A percentile compares a stretch with the other conserved stretches of the same genome.
Conservation (phyloP, 2,329 filamentous ascomycete genomes). For the Neophaeococcomyces aloes region DNA sequence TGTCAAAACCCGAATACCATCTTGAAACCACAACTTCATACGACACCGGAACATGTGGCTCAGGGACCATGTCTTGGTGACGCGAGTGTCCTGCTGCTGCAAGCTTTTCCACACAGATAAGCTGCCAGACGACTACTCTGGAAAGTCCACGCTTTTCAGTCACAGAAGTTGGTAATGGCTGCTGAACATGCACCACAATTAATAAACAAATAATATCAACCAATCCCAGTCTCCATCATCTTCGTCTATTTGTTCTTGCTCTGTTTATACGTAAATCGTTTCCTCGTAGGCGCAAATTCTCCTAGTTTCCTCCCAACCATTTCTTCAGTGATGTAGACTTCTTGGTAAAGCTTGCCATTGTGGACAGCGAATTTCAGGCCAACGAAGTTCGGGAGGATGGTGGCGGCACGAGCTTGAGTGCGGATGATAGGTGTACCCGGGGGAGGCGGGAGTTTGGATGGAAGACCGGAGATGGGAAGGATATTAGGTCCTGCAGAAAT, state of each 20-base stretch:
- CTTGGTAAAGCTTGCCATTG: conserved; percentile 79
- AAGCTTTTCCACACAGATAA: no score
- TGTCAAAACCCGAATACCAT: no score
- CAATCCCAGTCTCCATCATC: background rate
- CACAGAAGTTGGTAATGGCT: no score
- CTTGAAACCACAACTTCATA: no score
- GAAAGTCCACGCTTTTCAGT: no score
- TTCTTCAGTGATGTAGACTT: conserved; percentile 77
- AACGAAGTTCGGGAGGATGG: conserved; percentile 85
- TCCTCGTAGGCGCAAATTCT: conserved; percentile 70
- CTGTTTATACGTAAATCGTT: conserved; percentile 57
- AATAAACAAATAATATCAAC: no score
- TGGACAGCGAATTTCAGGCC: conserved; percentile 82
- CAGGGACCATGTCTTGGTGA: no score
- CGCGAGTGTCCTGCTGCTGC: no score
- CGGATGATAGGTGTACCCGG: conserved; percentile 59
- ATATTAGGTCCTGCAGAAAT: conserved; percentile 22
- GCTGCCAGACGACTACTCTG: no score
- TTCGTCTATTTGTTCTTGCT: conserved; percentile 55
- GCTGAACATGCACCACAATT: no score
- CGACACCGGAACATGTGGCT: no score
- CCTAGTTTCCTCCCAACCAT: conserved; percentile 95
- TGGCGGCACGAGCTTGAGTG: conserved; percentile 78
- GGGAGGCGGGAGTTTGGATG: conserved; percentile 39
- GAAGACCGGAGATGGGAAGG: conserved; percentile 29